Percentiles rank a stretch among this genome's conserved stretches.
Evolutionary conservation across 2,329 filamentous ascomycete genomes (phyloP).

Genomic region (Zasmidium angulare): DNA sequence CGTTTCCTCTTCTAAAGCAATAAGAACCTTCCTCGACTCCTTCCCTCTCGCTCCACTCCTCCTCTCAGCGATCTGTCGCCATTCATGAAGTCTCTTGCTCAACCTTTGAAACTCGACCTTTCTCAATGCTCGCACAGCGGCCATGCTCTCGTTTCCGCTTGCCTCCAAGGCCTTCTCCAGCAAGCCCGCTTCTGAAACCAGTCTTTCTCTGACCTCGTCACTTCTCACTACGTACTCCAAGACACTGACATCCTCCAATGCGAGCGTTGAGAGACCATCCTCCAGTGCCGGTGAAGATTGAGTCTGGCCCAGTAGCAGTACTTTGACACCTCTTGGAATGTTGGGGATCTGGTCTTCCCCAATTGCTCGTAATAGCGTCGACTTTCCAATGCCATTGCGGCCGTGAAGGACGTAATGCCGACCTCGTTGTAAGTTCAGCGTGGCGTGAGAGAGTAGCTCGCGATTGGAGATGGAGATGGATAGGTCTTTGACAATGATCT

Average conservation of each 20-base stretch:
- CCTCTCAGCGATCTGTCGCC: conserved; percentile 62
- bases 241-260: conserved; percentile 17
- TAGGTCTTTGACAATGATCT: conserved; percentile 64
- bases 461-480: conserved; percentile 60
- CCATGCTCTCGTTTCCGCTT: conserved; percentile 6
- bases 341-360: conserved; percentile 77
- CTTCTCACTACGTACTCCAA: conserved; percentile 27
- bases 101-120: conserved; percentile 18
- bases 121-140: conserved; percentile 20
- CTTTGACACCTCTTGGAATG: conserved; percentile 63
- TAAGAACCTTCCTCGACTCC: conserved; percentile 72
- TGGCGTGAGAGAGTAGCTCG: conserved; percentile 70
- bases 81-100: conserved; percentile 17
- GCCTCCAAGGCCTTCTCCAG: conserved; percentile 18
- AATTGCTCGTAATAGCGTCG: conserved; percentile 73
- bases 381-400: conserved; percentile 80
- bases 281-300: conserved; percentile 26
- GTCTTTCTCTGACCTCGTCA: conserved; percentile 21
- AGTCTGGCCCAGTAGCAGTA: conserved; percentile 71
- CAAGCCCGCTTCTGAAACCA: conserved; percentile 17
- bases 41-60: conserved; percentile 74
- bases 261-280: conserved; percentile 11
- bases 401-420: conserved; percentile 76
- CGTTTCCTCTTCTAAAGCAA: conserved; percentile 66
- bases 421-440: conserved; percentile 69